phyloP scores from a whole-genome alignment of 2,329 filamentous ascomycete genomes.

The Zymoseptoria brevis region DNA sequence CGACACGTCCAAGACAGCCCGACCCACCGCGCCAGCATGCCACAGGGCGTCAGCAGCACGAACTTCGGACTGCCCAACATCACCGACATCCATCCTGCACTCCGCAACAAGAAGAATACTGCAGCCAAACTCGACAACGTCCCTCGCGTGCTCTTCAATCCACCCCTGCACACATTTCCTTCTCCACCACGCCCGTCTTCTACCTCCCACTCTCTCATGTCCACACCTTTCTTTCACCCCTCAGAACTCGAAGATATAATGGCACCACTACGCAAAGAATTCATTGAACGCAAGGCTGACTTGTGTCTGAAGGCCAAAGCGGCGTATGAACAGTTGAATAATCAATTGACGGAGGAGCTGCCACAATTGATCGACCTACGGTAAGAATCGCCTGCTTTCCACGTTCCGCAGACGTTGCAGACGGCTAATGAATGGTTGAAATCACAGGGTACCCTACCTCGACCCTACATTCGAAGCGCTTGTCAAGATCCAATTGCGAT shows the following conservation, averaged over 20 bases:
- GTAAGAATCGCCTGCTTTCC: conserved; percentile 10
- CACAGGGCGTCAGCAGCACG: neutral
- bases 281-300: conserved; percentile 26
- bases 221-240: conserved; percentile 26
- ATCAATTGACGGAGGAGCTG: conserved; percentile 85
- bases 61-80: neutral
- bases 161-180: neutral
- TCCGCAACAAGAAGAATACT: neutral
- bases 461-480: conserved; percentile 96
- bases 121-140: neutral
- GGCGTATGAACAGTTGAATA: conserved; percentile 93
- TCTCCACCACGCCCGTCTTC: neutral
- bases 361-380: conserved; percentile 94
- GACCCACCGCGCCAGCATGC: neutral
- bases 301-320: conserved; percentile 53
- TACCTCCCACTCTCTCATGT: neutral
- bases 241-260: conserved; percentile 29
- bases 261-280: conserved; percentile 23
- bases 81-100: neutral
- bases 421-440: neutral
- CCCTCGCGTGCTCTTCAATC: neutral
- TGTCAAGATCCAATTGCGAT: conserved; percentile 95
- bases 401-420: neutral
- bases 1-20: neutral
- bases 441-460: conserved; percentile 68